A percentile compares a stretch with the other conserved stretches of the same genome.
Conservation (phyloP, 2,329 filamentous ascomycete species). For the Camptophora hylomeconis region DNA sequence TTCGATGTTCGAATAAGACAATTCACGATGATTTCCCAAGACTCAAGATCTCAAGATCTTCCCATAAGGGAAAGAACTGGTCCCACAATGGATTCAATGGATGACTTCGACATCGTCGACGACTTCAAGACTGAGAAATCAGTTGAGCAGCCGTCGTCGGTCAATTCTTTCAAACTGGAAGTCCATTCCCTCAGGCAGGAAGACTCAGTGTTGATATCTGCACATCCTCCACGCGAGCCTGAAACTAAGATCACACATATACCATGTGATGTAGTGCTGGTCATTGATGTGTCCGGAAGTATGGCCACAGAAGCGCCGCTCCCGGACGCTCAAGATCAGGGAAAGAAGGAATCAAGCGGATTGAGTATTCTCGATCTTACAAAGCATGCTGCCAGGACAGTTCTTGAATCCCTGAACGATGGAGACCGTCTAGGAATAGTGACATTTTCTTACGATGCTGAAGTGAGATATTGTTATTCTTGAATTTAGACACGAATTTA, state of each 20-base stretch:
- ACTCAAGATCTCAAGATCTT: no score
- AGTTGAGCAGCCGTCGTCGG: no score
- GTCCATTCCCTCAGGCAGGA: no score
- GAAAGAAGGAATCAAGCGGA: conserved; percentile 32
- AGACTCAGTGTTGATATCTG: conserved; percentile 15
- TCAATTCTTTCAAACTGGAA: no score
- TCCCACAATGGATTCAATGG: no score
- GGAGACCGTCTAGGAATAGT: conserved; percentile 46
- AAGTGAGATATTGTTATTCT: conserved; percentile 15
- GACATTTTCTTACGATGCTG: conserved; percentile 34
- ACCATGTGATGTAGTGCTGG: conserved; percentile 48
- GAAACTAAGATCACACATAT: conserved; percentile 20
- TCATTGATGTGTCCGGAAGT: conserved; percentile 48
- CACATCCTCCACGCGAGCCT: conserved; percentile 15
- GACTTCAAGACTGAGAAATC: no score
- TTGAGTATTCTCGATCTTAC: conserved; percentile 45
- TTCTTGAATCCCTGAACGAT: conserved; percentile 43
- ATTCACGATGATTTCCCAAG: no score
- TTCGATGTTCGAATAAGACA: no score
- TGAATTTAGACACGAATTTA: conserved; percentile 1
- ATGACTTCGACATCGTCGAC: no score
- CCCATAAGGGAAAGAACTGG: no score
- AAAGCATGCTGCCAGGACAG: conserved; percentile 47
- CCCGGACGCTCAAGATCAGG: conserved; percentile 22
- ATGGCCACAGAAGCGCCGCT: conserved; percentile 39